phyloP scores from a whole-genome alignment of 306 rosid genomes.

The Inga leiocalycina region DNA sequence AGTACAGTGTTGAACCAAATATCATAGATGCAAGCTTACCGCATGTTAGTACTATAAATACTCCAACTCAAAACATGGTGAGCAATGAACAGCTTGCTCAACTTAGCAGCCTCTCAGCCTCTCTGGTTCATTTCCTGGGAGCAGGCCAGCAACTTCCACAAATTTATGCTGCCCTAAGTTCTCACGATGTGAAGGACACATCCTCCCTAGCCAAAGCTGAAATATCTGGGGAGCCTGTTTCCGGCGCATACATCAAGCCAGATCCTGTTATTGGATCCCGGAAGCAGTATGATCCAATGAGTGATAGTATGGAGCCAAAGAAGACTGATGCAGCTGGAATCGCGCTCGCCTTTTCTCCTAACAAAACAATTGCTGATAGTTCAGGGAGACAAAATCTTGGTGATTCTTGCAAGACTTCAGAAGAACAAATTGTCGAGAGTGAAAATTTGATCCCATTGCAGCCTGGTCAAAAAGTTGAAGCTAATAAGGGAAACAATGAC shows the following conservation, averaged over 20 bases:
- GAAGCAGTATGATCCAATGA: slow-evolving; percentile 59
- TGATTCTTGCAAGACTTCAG: slow-evolving; percentile 44
- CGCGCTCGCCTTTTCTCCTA: slow-evolving; percentile 37
- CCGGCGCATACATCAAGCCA: slow-evolving; percentile 41
- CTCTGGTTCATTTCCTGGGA: slow-evolving; percentile 85
- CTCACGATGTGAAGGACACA: slow-evolving; percentile 47
- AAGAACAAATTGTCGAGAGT: slow-evolving; percentile 42
- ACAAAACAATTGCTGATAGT: slow-evolving; percentile 37
- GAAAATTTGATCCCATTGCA: slow-evolving; percentile 42
- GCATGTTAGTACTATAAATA: slow-evolving; percentile 46
- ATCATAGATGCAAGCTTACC: slow-evolving; percentile 53
- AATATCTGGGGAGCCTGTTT: slow-evolving; percentile 50
- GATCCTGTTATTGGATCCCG: slow-evolving; percentile 49
- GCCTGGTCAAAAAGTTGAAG: slow-evolving; percentile 39
- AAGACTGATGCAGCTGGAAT: slow-evolving; percentile 50
- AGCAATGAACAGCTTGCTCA: slow-evolving; percentile 67
- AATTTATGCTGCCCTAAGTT: slow-evolving; percentile 70
- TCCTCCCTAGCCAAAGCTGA: slow-evolving; percentile 55
- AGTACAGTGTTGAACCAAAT: slow-evolving; percentile 43
- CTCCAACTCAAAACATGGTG: slow-evolving; percentile 51
- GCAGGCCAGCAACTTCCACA: slow-evolving; percentile 76
- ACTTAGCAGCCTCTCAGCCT: slow-evolving; percentile 71
- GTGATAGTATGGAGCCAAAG: slow-evolving; percentile 52
- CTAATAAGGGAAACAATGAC: slow-evolving; percentile 45
- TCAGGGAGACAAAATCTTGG: slow-evolving; percentile 39